These are phyloP conservation scores for Bipolaris sorokiniana DNA, from an alignment of 2,329 filamentous ascomycete species.

Conservation along the genomic window DNA sequence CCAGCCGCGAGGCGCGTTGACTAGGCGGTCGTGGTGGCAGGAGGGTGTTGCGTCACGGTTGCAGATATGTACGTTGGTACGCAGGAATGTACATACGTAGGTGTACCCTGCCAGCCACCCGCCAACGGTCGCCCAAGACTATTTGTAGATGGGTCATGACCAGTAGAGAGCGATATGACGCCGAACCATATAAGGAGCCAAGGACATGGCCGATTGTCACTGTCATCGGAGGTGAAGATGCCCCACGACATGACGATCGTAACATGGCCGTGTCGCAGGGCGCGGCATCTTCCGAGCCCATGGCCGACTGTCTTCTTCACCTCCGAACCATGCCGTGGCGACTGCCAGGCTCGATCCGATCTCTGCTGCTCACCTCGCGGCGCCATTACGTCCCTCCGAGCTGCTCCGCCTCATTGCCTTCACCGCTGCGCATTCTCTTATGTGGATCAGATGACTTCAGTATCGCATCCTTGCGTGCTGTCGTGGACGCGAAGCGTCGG, in stretches of 20 bases:
- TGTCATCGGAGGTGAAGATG: constrained; percentile 11
- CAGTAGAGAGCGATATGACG: constrained; percentile 3
- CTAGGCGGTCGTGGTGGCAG: not conserved
- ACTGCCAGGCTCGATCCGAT: constrained; percentile 32
- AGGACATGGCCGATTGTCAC: constrained; percentile 6
- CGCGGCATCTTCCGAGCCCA: constrained; percentile 8
- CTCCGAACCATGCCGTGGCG: constrained; percentile 19
- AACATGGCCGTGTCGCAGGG: constrained; percentile 3
- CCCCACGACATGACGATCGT: constrained; percentile 18
- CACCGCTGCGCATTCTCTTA: constrained; percentile 83
- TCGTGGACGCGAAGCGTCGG: constrained; percentile 64
- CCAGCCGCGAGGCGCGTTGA: constrained; percentile 11
- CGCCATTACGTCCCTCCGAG: constrained; percentile 21
- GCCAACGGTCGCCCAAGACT: constrained; percentile 7
- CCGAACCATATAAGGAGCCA: not conserved
- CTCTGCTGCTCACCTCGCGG: constrained; percentile 12
- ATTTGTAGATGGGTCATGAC: constrained; percentile 8
- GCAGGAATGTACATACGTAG: constrained; percentile 3
- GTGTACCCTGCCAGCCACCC: not conserved
- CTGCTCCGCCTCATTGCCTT: constrained; percentile 12
- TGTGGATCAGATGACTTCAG: constrained; percentile 95
- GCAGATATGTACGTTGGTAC: constrained; percentile 1
- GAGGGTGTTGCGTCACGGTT: constrained; percentile 12
- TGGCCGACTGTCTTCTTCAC: constrained; percentile 11
- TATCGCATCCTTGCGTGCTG: constrained; percentile 72